Conservation (phyloP, 768 basidiomycete species). For the Rhizopogon vulgaris region DNA sequence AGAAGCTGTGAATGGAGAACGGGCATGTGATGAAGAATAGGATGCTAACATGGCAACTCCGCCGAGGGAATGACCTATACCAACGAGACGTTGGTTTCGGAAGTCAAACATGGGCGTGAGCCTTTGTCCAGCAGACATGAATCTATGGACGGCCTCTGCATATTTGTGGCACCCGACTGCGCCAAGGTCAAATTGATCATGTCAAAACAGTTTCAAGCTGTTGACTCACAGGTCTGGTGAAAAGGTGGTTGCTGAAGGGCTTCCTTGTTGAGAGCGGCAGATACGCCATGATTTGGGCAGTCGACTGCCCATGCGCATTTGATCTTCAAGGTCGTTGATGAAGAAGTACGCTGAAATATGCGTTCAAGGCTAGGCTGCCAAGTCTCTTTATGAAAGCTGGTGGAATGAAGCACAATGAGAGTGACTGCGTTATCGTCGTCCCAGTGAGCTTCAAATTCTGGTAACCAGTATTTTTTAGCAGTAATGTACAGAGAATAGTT, state of each 20-base stretch:
- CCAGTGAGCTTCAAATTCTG: constrained; percentile 30
- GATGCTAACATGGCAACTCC: constrained; percentile 52
- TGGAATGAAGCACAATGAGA: constrained; percentile 59
- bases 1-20: constrained; percentile 1
- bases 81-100: constrained; percentile 43
- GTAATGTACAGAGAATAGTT: constrained; percentile 45
- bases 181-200: constrained; percentile 1
- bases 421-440: constrained; percentile 43
- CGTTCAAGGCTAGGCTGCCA: constrained; percentile 57
- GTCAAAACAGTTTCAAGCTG: background rate
- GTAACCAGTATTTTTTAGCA: constrained; percentile 52
- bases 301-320: constrained; percentile 58
- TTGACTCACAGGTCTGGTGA: constrained; percentile 38
- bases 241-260: constrained; percentile 38
- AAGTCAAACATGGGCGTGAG: constrained; percentile 42
- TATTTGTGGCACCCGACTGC: constrained; percentile 63
- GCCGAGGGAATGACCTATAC: constrained; percentile 65
- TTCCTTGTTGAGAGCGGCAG: constrained; percentile 47
- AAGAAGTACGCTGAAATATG: constrained; percentile 32
- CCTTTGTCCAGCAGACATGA: constrained; percentile 38
- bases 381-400: constrained; percentile 71
- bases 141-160: constrained; percentile 51
- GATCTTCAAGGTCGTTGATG: constrained; percentile 8
- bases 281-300: constrained; percentile 68
- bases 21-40: background rate